A percentile compares a stretch with the other conserved stretches of the same genome.
Evolutionary conservation across 495 filamentous ascomycete species (phyloP).

Genomic region (Penicillium longicatenatum): DNA sequence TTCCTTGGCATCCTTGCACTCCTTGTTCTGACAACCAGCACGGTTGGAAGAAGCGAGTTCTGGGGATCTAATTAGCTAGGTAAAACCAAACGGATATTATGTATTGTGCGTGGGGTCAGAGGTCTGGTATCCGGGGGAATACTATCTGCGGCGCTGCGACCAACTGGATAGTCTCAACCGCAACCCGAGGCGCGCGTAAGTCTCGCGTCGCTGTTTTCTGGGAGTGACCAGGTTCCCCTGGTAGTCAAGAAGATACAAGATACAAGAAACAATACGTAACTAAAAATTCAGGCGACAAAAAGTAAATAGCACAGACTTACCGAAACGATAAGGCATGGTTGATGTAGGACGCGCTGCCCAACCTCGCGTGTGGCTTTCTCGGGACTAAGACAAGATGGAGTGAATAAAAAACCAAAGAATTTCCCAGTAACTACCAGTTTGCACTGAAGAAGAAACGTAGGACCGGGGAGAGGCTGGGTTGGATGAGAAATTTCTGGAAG

Average conservation of each 20-base stretch:
- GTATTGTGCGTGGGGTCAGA: neutral
- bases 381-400: neutral
- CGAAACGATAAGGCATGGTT: constrained; percentile 22
- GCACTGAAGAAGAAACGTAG: neutral
- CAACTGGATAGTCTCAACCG: constrained; percentile 4
- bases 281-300: neutral
- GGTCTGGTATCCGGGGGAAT: no score
- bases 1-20: constrained; percentile 61
- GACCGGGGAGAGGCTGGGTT: constrained; percentile 3
- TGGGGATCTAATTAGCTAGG: constrained; percentile 34
- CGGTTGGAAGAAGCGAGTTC: constrained; percentile 62
- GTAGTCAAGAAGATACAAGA: neutral
- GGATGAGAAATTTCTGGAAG: neutral
- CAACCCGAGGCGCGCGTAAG: neutral
- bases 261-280: no score
- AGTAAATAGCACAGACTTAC: constrained; percentile 13
- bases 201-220: neutral
- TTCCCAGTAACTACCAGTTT: neutral
- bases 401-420: neutral
- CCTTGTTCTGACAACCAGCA: constrained; percentile 66
- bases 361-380: neutral
- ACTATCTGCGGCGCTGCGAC: neutral
- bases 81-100: neutral
- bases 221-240: neutral
- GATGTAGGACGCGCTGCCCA: neutral